Evolutionary conservation across 202 grass and related monocot species (phyloP), one percentile per base, ranked within the genome.

Genomic region (Setaria italica): DNA sequence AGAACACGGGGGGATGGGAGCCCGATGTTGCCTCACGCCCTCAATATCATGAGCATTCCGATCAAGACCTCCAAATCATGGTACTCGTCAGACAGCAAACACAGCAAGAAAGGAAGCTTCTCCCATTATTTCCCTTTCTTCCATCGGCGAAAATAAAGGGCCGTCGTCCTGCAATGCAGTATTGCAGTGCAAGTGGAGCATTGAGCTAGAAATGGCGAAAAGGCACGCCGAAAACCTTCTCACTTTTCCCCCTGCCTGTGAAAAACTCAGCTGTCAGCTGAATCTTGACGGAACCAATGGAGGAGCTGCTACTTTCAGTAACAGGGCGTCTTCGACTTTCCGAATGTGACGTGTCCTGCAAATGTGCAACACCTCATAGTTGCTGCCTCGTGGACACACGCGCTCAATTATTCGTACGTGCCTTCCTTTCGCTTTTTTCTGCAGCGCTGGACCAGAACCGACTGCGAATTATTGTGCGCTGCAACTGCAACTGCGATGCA

Each of bases 381-480:
- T 74, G 77, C 72, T 57, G 34, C 74, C 75, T 70, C 56, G 10
- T 57, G 80, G 80, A 79, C 60, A 58, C 30, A 5, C 39, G 0
- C 67, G 17, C 56, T 78, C 62, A 70, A 87, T 87, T 15, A 87
- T 87, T 82, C 67, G 35, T 66, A 33, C 29, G 67, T 67, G 81
- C 67, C 74, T 72, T 88, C 80, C 56, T 65, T 41, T 88, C 65
- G 55, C 86, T 72, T 88, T 88, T 88, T 83, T 84, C 65, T 57
- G 86, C 66, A 78, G 45, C n/a, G 86, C 56, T 84, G 80, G 80
- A 48, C 80, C 74, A 56, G 74, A 71, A 71, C 35, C 58, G 66
- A 73, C 69, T 11, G 47, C 56, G 21, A 88, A 84, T 79, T 72
- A 84, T 83, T 71, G 74, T 77, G 53, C 39, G 32, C 72, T 20